Evolutionary conservation across 495 filamentous ascomycete genomes (phyloP), one percentile per base, ranked within the genome.

Genomic region (Podospora comata): DNA sequence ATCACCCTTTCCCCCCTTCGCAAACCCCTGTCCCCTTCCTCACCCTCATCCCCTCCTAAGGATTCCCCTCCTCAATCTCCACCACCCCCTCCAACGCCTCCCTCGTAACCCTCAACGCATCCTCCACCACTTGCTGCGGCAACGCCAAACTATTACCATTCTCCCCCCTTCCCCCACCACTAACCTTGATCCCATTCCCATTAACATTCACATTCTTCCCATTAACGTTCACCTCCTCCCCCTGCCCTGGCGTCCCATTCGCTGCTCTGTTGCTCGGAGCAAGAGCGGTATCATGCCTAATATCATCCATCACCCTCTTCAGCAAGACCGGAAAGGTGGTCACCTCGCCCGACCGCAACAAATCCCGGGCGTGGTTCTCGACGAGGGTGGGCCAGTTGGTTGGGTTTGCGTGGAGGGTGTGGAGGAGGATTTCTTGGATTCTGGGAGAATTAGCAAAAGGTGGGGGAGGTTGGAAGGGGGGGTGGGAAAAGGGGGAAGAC

Each of bases 361-460:
- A 80, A 23, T 79, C 30, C 20, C 86, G 77, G 44, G 84, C 85
- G 77, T 85, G 81, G 56, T 72, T 70, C 65, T 85, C 82, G 65
- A 87, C 74, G 53, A 76, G 58, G n/a, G 82, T 83, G 2, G 84
- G 84, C 85, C 85, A 87, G 77, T 87, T 86, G 69, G 81, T 75
- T 19, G 73, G 70, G 74, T 83, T 75, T 5, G 84, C 70, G 73
- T 86, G 74, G 62, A 86, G 84, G 19, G 81, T 73, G 76, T 86
- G 83, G 5, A 85, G 78, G 72, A 87, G 80, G 62, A 78, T 74
- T n/a, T 86, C 83, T 76, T 87, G 84, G 68, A 87, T 87, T 71
- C 85, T 87, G 69, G 16, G 57, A 11, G 59, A 15, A n/a, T 56
- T 54, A 16, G 5, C 39, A 6, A 26, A 1, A 48, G 16, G 57